Conservation (phyloP, 1,284 basidiomycete species). For the Rhodofomes roseus region DNA sequence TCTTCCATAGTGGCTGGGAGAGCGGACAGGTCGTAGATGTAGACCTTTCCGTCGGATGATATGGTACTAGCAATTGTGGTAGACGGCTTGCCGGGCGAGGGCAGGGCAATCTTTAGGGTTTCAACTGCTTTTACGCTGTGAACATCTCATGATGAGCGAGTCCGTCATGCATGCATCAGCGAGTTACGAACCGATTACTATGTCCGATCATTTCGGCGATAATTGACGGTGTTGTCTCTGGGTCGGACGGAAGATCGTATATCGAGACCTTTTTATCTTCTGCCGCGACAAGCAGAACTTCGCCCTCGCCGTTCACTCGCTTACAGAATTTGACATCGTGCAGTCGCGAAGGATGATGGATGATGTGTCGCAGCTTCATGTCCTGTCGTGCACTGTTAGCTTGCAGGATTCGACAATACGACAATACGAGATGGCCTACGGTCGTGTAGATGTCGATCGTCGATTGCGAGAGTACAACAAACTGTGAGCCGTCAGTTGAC, state of each 20-base stretch:
- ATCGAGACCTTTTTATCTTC: constrained; percentile 84
- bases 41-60: constrained; percentile 83
- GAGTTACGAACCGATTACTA: constrained; percentile 57
- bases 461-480: constrained; percentile 75
- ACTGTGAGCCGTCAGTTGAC: constrained; percentile 71
- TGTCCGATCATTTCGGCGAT: constrained; percentile 71
- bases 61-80: constrained; percentile 71
- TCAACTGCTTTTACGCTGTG: constrained; percentile 71
- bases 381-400: constrained; percentile 14
- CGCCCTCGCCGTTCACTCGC: constrained; percentile 47
- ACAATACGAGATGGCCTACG: constrained; percentile 39
- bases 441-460: constrained; percentile 82
- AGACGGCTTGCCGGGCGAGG: constrained; percentile 31
- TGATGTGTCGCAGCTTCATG: constrained; percentile 54
- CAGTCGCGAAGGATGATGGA: constrained; percentile 74
- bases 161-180: too few relatives aligned
- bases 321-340: constrained; percentile 76
- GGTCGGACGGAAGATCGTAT: constrained; percentile 52
- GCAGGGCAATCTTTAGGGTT: constrained; percentile 53
- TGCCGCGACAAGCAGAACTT: constrained; percentile 76
- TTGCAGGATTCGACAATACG: neutral
- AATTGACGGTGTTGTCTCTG: constrained; percentile 40
- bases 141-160: neutral
- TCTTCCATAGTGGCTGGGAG: constrained; percentile 29
- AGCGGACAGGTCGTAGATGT: constrained; percentile 69